These are phyloP conservation scores for Crithidia acanthocephali DNA, from an alignment of 208 protist species.

Conservation along the genomic window DNA sequence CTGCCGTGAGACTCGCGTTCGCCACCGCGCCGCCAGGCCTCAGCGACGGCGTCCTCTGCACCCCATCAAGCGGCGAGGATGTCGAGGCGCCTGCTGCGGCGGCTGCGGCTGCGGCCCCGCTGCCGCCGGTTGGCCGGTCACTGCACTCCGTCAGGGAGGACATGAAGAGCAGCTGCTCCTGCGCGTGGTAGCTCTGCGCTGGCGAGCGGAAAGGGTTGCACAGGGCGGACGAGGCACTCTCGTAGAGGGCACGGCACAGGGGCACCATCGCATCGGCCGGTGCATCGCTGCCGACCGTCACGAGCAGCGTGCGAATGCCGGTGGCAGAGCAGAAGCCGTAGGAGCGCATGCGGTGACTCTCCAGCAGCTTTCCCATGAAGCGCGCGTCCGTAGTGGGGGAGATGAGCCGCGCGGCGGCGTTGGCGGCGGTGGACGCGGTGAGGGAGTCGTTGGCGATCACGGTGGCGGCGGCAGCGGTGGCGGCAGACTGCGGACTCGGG, in stretches of 20 bases:
- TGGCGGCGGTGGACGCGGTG: slow-evolving; percentile 19
- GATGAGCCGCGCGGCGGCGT: slow-evolving; percentile 22
- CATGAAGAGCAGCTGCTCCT: slow-evolving; percentile 46
- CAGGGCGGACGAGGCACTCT: slow-evolving; percentile 64
- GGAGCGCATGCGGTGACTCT: slow-evolving; percentile 61
- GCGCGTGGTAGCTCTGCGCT: slow-evolving; percentile 42
- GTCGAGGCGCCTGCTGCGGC: background rate
- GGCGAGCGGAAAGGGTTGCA: slow-evolving; percentile 83
- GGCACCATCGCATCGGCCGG: slow-evolving; percentile 82
- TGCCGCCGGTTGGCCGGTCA: background rate
- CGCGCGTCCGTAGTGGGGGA: slow-evolving; percentile 63
- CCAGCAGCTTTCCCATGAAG: slow-evolving; percentile 74
- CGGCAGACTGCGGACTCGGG: background rate
- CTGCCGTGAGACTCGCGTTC: slow-evolving; percentile 6
- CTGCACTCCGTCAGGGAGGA: slow-evolving; percentile 13
- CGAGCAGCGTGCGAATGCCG: slow-evolving; percentile 68
- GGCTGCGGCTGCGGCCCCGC: background rate
- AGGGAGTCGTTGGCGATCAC: slow-evolving; percentile 17
- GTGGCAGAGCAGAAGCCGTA: slow-evolving; percentile 84
- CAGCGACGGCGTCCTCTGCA: background rate
- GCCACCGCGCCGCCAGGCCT: background rate
- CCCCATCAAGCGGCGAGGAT: slow-evolving; percentile 2
- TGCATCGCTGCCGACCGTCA: slow-evolving; percentile 65
- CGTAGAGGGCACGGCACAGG: slow-evolving; percentile 80
- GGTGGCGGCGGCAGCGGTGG: background rate